phyloP scores from a whole-genome alignment of 345 rosid genomes.

The Orychophragmus violaceus region DNA sequence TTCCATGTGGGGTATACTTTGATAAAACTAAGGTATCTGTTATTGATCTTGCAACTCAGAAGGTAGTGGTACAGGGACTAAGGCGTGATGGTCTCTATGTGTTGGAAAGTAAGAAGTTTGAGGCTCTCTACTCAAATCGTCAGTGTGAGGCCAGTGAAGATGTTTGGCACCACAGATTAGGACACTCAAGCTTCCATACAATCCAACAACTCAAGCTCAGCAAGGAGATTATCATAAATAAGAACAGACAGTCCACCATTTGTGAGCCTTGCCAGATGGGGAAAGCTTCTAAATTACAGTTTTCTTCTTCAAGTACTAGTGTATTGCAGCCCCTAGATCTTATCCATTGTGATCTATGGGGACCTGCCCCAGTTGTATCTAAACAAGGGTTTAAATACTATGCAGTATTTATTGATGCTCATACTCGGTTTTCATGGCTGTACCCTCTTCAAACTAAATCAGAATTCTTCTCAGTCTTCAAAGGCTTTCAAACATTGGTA shows the following conservation, averaged over 20 bases:
- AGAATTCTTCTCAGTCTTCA: not conserved
- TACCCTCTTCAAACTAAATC: not conserved
- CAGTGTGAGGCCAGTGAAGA: not conserved
- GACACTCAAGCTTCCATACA: not conserved
- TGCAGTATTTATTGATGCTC: not conserved
- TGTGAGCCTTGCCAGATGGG: slow-evolving; percentile 1
- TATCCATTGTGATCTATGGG: not conserved
- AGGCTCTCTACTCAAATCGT: not conserved
- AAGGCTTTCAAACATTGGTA: not conserved
- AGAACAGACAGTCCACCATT: not conserved
- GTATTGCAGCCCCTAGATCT: not conserved
- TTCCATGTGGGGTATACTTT: too few relatives aligned
- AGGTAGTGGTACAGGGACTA: too few relatives aligned
- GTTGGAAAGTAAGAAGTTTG: too few relatives aligned
- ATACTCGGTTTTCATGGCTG: not conserved
- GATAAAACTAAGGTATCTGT: too few relatives aligned
- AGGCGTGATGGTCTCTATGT: too few relatives aligned
- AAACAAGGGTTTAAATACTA: not conserved
- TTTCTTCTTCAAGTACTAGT: not conserved
- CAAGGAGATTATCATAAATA: not conserved
- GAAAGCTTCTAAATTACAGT: not conserved
- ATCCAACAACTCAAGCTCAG: not conserved
- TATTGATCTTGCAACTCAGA: too few relatives aligned
- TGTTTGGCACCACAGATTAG: not conserved
- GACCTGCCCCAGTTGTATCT: not conserved